A percentile compares a stretch with the other conserved stretches of the same genome.
phyloP scores from a whole-genome alignment of 2,329 filamentous ascomycete genomes.

The Lasiodiplodia hormozganensis region DNA sequence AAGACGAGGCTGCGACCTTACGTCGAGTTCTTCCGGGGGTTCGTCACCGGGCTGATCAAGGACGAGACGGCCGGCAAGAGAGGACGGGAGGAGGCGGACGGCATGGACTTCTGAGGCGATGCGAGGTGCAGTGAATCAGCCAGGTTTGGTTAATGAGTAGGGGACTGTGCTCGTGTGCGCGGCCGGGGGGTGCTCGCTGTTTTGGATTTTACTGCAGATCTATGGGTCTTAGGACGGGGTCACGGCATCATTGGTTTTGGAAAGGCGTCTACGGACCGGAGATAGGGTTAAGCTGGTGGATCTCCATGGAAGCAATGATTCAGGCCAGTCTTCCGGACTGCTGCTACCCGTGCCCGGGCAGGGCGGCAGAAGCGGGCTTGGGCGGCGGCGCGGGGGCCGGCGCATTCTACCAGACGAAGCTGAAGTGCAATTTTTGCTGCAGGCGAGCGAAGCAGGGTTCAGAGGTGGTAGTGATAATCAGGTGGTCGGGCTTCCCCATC shows the following conservation, averaged over 20 bases:
- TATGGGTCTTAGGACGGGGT: conserved; percentile 14
- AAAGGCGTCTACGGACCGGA: conserved; percentile 21
- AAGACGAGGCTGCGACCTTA: conserved; percentile 96
- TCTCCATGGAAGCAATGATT: conserved; percentile 17
- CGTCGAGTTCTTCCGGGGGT: conserved; percentile 84
- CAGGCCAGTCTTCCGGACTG: conserved; percentile 1
- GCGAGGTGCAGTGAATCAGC: conserved; percentile 14
- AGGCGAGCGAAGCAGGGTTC: conserved; percentile 17
- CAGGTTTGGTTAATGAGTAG: conserved; percentile 7
- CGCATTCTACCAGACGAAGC: not conserved
- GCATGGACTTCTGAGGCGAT: conserved; percentile 70
- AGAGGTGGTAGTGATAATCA: conserved; percentile 10
- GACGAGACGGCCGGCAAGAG: conserved; percentile 65
- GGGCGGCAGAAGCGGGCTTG: not conserved
- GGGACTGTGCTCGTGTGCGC: conserved; percentile 14
- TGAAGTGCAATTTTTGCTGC: conserved; percentile 19
- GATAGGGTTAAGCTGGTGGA: conserved; percentile 22
- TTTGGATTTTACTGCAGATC: conserved; percentile 25
- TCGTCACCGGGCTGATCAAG: conserved; percentile 79
- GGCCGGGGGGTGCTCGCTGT: conserved; percentile 11
- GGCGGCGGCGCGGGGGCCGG: not conserved
- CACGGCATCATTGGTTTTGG: conserved; percentile 14
- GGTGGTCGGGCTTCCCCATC: conserved; percentile 20
- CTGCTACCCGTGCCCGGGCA: not conserved
- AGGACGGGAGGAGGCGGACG: conserved; percentile 64